Evolutionary conservation across 305 asterid genomes (phyloP), one percentile per base, ranked within the genome.

Genomic region (Fraxinus angustifolia): DNA sequence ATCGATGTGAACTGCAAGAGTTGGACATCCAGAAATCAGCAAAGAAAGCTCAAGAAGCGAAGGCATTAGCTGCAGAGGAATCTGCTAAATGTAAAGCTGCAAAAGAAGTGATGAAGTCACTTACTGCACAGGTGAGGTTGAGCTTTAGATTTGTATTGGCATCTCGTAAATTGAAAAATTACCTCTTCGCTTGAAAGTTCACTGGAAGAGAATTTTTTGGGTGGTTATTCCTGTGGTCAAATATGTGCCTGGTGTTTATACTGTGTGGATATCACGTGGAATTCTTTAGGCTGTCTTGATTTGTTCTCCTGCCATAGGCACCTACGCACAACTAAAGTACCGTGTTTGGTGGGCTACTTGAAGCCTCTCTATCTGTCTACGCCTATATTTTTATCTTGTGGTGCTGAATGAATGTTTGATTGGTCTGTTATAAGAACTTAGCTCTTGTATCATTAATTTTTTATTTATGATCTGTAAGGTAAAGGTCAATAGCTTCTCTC

Each of bases 21-120:
- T 38, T 67, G 73, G 98, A 95, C 85, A 88, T 94, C 71, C 92
- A 91, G 82, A 89, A 89, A 83, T 88, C 96, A 42, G 86, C 92
- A 4, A 91, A 92, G 85, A 91, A 92, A 76, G 82, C 93, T 83
- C 95, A 94, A 91, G 98, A 93, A 85, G 97, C 99, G 30, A 84
- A 91, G 93, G 78, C 87, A 21, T 60, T 92, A 82, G 98, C 97
- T 79, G 90, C 95, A 7, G 99, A 96, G 58, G 99, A 96, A 89
- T 91, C 99, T 74, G 90, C 93, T 38, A 96, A 96, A 87, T 92
- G 95, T 87, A 93, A 89, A 88, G 97, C 97, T 78, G 99, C 98
- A 73, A 96, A 96, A 87, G 99, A 94, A 81, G 98, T 94, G 81
- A 96, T 94, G 33, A 94, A 92, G 82, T 94, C 98, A 19, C 98